These are phyloP conservation scores for Ophiosphaerella herpotricha DNA, from an alignment of 2,329 filamentous ascomycete genomes.

Conservation along the genomic window DNA sequence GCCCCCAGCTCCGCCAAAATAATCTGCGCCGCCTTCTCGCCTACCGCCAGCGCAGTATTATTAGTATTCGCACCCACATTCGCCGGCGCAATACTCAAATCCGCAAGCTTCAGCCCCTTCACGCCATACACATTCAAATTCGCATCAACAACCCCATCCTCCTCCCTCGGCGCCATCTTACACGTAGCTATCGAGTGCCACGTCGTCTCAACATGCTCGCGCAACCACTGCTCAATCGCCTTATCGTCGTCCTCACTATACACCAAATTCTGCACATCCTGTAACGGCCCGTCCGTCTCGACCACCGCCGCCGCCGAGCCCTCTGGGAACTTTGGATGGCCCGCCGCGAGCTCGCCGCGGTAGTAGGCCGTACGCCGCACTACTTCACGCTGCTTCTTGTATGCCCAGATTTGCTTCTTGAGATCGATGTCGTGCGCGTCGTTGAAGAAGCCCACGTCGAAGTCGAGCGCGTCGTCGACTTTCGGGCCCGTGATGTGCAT, in stretches of 20 bases:
- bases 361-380: conserved; percentile 59
- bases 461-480: conserved; percentile 55
- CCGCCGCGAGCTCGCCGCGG: conserved; percentile 43
- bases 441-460: conserved; percentile 62
- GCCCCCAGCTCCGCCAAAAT: conserved; percentile 23
- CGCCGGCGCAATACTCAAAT: conserved; percentile 49
- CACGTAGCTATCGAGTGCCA: conserved; percentile 41
- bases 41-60: conserved; percentile 50
- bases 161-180: conserved; percentile 38
- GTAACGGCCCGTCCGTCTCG: conserved; percentile 14
- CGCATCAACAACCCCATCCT: conserved; percentile 35
- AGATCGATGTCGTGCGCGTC: conserved; percentile 62
- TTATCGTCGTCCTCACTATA: conserved; percentile 41
- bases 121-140: conserved; percentile 36
- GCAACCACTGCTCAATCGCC: conserved; percentile 49
- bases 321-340: conserved; percentile 27
- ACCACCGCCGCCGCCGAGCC: conserved; percentile 20
- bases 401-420: conserved; percentile 64
- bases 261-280: conserved; percentile 18
- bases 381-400: conserved; percentile 66
- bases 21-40: conserved; percentile 39
- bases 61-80: conserved; percentile 55
- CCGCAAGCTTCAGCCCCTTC: conserved; percentile 46
- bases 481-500: conserved; percentile 62
- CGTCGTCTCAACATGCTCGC: conserved; percentile 39